These are phyloP conservation scores for Exophiala viscosa DNA, from an alignment of 2,329 filamentous ascomycete genomes.

Conservation along the genomic window DNA sequence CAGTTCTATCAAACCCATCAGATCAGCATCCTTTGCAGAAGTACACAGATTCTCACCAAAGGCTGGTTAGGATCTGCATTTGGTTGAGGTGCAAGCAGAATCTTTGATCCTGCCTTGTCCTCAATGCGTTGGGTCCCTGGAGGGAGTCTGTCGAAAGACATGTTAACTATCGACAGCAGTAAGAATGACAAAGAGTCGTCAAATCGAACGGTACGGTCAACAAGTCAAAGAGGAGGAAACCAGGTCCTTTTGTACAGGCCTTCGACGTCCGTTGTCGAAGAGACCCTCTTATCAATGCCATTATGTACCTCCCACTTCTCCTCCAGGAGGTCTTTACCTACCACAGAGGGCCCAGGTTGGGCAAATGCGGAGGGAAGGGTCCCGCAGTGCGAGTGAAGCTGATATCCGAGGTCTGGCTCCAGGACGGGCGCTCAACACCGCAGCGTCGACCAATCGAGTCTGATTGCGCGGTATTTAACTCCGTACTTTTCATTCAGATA, in stretches of 20 bases:
- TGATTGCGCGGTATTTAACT: not conserved
- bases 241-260: not conserved
- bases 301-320: not conserved
- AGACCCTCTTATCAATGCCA: not conserved
- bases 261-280: not conserved
- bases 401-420: conserved; percentile 1
- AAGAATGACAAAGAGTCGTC: not conserved
- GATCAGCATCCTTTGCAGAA: not conserved
- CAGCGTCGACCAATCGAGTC: not conserved
- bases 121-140: conserved; percentile 24
- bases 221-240: not conserved
- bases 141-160: conserved; percentile 20
- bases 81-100: conserved; percentile 29
- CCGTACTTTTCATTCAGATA: too few species aligned
- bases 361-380: not conserved
- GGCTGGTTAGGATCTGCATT: conserved; percentile 31
- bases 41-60: conserved; percentile 18
- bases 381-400: not conserved
- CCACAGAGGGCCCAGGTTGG: not conserved
- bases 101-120: conserved; percentile 14
- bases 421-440: not conserved
- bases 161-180: not conserved
- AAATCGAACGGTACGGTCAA: not conserved
- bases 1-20: conserved; percentile 4
- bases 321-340: not conserved